These are phyloP conservation scores for Beauveria scarabaeidicola DNA, from an alignment of 2,329 filamentous ascomycete genomes.

Conservation along the genomic window DNA sequence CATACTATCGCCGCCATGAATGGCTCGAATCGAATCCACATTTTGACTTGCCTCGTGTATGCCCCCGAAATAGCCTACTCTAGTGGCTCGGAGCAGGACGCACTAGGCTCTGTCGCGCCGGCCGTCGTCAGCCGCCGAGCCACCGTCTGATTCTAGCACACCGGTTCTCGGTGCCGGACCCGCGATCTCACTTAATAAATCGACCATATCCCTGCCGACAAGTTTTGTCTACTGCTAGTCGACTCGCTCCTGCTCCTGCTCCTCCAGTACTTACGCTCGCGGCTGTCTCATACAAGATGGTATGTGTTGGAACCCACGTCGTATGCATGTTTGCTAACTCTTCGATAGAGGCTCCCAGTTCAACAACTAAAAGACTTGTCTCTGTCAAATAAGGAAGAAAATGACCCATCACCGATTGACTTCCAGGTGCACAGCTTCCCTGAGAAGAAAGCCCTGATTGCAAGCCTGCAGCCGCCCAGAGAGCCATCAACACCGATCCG, in stretches of 20 bases:
- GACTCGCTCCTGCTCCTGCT: background rate
- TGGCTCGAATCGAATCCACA: background rate
- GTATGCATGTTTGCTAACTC: background rate
- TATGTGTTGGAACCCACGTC: background rate
- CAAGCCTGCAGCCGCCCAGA: constrained; percentile 38
- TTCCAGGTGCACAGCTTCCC: background rate
- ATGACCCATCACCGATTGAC: background rate
- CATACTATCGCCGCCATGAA: background rate
- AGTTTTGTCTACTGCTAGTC: background rate
- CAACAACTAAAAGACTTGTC: background rate
- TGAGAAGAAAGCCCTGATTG: constrained; percentile 25
- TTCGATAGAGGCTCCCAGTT: background rate
- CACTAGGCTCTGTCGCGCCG: background rate
- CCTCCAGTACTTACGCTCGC: background rate
- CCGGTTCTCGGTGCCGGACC: background rate
- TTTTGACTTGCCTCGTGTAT: background rate
- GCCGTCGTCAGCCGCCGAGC: constrained; percentile 9
- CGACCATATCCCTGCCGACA: background rate
- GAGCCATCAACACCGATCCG: constrained; percentile 20
- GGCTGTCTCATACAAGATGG: background rate
- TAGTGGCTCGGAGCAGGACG: background rate
- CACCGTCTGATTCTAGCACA: constrained; percentile 3
- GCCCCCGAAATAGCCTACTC: constrained; percentile 1
- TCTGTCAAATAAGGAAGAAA: background rate
- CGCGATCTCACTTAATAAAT: background rate